These are phyloP conservation scores for Penicillium sp. DNA, from an alignment of 2,329 filamentous ascomycete species.

Conservation along the genomic window DNA sequence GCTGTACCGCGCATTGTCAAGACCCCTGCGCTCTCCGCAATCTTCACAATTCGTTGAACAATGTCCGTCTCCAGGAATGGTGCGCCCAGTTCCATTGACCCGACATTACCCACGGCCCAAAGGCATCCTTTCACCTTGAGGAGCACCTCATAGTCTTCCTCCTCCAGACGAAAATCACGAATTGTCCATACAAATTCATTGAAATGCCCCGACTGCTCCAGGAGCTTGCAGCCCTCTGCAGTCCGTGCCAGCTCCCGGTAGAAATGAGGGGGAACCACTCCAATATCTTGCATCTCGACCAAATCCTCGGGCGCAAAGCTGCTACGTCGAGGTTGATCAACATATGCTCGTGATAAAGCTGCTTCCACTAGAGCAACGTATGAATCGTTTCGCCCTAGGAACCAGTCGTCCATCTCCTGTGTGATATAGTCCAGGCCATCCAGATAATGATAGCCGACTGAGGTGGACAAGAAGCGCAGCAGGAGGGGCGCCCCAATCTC, in stretches of 20 bases:
- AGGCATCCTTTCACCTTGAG: conserved; percentile 94
- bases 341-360: conserved; percentile 80
- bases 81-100: conserved; percentile 94
- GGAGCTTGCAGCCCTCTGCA: conserved; percentile 79
- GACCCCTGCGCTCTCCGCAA: conserved; percentile 80
- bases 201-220: conserved; percentile 92
- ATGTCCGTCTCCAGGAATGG: conserved; percentile 88
- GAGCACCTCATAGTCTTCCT: conserved; percentile 76
- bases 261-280: conserved; percentile 85
- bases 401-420: conserved; percentile 99
- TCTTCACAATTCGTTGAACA: conserved; percentile 76
- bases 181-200: conserved; percentile 88
- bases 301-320: conserved; percentile 50
- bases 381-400: conserved; percentile 90
- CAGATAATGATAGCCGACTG: conserved; percentile 94
- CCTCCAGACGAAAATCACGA: conserved; percentile 76
- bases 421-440: conserved; percentile 97
- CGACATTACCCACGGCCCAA: conserved; percentile 97
- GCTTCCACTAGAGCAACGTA: conserved; percentile 94
- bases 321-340: conserved; percentile 46
- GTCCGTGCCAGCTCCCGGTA: conserved; percentile 93
- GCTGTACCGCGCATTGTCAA: conserved; percentile 92
- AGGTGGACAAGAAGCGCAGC: conserved; percentile 87
- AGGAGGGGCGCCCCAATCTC: conserved; percentile 93
- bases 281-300: conserved; percentile 54